phyloP scores from a whole-genome alignment of 176 grass and related monocot species.

The Carex cristatella region DNA sequence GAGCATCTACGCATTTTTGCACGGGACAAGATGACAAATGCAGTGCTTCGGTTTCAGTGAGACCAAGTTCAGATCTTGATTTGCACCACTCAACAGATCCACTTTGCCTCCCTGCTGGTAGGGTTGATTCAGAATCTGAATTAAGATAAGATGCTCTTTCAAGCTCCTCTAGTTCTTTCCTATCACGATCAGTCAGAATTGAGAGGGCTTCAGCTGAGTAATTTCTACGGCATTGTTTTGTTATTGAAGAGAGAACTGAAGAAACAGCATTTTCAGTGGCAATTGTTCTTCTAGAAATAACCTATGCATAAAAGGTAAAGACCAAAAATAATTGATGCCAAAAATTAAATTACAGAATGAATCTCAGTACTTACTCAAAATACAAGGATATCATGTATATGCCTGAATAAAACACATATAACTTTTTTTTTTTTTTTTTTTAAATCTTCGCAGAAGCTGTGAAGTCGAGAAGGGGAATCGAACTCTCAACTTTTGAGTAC shows the following conservation, averaged over 20 bases:
- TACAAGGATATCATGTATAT: background rate
- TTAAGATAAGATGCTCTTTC: slow-evolving; percentile 50
- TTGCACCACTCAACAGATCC: slow-evolving; percentile 86
- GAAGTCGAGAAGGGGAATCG: too few species aligned
- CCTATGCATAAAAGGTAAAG: slow-evolving; percentile 33
- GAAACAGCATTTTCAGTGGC: slow-evolving; percentile 53
- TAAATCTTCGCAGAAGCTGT: too few species aligned
- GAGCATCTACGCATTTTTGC: slow-evolving; percentile 80
- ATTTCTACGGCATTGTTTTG: slow-evolving; percentile 46
- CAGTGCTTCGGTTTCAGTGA: slow-evolving; percentile 37
- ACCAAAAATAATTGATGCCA: background rate
- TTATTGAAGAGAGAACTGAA: slow-evolving; percentile 61
- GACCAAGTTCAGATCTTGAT: slow-evolving; percentile 66
- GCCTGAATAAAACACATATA: background rate
- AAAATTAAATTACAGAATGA: too few species aligned
- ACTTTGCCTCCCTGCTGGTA: slow-evolving; percentile 89
- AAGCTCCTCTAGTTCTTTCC: slow-evolving; percentile 83
- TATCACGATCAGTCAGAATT: slow-evolving; percentile 45
- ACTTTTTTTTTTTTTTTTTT: too few species aligned
- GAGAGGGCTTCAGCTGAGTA: slow-evolving; percentile 46
- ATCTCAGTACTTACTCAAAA: background rate
- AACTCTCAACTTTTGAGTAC: too few species aligned
- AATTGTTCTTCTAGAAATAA: slow-evolving; percentile 70
- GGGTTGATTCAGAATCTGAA: slow-evolving; percentile 39
- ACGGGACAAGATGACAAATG: slow-evolving; percentile 61